Evolutionary conservation across 2,329 filamentous ascomycete species (phyloP), one percentile per base, ranked within the genome.

Genomic region (Aspergillus oerlinghausenensis): DNA sequence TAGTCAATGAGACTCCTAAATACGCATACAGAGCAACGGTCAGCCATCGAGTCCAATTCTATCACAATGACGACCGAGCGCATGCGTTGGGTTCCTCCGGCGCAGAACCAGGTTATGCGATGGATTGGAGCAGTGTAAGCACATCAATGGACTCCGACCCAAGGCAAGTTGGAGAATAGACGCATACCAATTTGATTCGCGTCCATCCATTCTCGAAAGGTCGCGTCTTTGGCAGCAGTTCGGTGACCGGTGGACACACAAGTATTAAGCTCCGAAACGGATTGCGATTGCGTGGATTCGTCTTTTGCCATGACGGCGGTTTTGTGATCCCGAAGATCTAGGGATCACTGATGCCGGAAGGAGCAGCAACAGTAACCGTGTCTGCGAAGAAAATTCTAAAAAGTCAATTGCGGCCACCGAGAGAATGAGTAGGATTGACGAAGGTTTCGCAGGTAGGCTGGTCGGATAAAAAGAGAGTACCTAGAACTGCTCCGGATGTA

Each of bases 1-100:
- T 86, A 73, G 95, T 96, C 73, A 94, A 82, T 11, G 91, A 90
- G 63, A 97, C 84, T 59, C 90, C 92, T 92, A 66, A 8, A 17
- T 42, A 54, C 23, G 11, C 23, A 47, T 26, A 25, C 40, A 35
- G 42, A 51, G 50, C 50, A 53, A 56, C 26, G 51, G 57, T 67
- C 58, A 65, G 66, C 61, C 40, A 52, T 51, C 23, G n/a, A 38
- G 38, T 43, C 40, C 48, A 60, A 47, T 49, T 8, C 28, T 17
- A 11, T 23, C 19, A 23, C 43, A 47, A 23, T 26, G 21, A 47
- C 21, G 43, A 2, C 25, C 9, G n/a, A 45, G 43, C 21, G n/a
- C 43, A 26, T 14, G 21, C 43, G 43, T 21, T 23, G 11, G 21
- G 21, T 14, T 7, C 21, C 23, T 7, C 21, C 19, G 3, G 19